Conservation (phyloP, 352 stramenopile genomes). For the Globisporangium canariense region DNA sequence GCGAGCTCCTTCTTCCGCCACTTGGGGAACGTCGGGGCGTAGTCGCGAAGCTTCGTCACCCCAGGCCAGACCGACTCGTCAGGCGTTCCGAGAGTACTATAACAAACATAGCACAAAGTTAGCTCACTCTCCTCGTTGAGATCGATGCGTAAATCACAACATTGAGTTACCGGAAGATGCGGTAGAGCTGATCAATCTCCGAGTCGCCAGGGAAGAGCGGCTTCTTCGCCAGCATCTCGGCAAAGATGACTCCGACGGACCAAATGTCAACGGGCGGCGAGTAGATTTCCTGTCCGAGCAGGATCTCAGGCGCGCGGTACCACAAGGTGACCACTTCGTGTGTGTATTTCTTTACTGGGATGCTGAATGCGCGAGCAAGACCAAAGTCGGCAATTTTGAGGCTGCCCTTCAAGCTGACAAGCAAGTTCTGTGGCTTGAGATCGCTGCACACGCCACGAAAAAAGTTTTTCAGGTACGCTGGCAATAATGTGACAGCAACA, state of each 20-base stretch:
- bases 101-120: background rate
- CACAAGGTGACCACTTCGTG: conserved; percentile 99
- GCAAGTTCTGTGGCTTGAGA: conserved; percentile 98
- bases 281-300: conserved; percentile 93
- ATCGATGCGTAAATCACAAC: background rate
- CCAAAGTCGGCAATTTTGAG: conserved; percentile 99
- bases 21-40: conserved; percentile 93
- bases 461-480: background rate
- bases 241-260: conserved; percentile 85
- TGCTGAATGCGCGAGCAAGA: conserved; percentile 94
- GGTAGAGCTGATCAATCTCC: conserved; percentile 87
- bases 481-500: background rate
- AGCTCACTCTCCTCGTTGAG: background rate
- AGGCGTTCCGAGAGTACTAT: conserved; percentile 92
- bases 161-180: conserved; percentile 69
- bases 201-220: conserved; percentile 80
- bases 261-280: conserved; percentile 85
- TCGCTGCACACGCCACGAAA: conserved; percentile 56
- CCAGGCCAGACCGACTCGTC: conserved; percentile 95
- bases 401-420: conserved; percentile 92
- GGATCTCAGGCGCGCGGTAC: conserved; percentile 98
- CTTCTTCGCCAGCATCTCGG: conserved; percentile 83
- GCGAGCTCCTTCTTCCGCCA: conserved; percentile 90
- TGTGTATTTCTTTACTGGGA: conserved; percentile 96
- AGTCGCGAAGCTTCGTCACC: conserved; percentile 96